Base-by-base conservation (phyloP, 2,329 filamentous ascomycete species). In the Pseudocercospora cruenta region DNA sequence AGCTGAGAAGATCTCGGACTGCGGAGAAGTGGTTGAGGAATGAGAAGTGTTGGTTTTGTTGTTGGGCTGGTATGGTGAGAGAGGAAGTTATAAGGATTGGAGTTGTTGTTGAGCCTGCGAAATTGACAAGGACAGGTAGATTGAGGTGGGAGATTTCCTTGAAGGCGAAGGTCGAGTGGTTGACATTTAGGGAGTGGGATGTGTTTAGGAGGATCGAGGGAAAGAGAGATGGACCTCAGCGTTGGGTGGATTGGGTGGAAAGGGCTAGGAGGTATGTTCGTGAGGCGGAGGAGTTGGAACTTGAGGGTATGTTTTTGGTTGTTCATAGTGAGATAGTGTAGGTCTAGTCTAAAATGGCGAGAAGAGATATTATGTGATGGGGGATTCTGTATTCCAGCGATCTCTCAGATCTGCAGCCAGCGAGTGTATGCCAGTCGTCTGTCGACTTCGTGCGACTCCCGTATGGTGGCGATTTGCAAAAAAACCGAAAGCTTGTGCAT, bases 231-330 rank as follows among this genome's bases (percentile, higher is more conserved):
- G 36, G n/a, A 2, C 36, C n/a, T 39, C 14, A 14, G 16, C 36
- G 6, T n/a, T 33, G 31, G 31, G 45, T 62, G 55, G 49, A 54
- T n/a, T 33, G 31, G 31, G 45, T 62, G 55, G 49, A 54, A 19
- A 51, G 60, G 43, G 26, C 21, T 54, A 24, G 21, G 12, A 1
- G 14, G 6, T 54, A 24, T 54, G 21, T 24, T 24, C 49, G 49
- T 6, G 7, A 43, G 39, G 39, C 39, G 39, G 4, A 43, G 39
- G n/a, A 19, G 6, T 43, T 43, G 39, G 39, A 43, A 14, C 16
- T n/a, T 43, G 39, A 19, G 39, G 39, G 6, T n/a, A 6, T n/a
- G n/a, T 1, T 1, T 6, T 43, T 43, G 16, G 14, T 8, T 19
- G 5, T 43, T 1, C 2, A 8, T 5, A 14, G 39, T 19, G 16